Base-by-base conservation (phyloP, 2,329 filamentous ascomycete genomes). In the Cryoendolithus antarcticus region DNA sequence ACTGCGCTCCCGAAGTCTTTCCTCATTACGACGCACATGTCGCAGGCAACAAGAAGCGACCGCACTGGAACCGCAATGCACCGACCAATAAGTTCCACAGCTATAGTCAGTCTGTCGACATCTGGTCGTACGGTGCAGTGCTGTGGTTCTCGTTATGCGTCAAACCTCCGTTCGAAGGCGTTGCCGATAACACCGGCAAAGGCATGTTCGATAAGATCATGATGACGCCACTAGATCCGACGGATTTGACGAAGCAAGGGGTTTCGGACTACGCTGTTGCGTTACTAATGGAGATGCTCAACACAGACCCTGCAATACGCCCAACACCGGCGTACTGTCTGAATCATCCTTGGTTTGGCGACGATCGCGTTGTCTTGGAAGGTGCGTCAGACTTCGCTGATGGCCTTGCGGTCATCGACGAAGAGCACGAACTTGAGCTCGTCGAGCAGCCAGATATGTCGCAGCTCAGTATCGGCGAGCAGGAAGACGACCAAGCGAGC, bases 1-100 rank as follows among this genome's bases (percentile, higher is more conserved):
- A 96, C 62, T 96, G 91, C 58, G 91, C 91, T 0, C 91, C 91
- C 0, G 91, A 98, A 55, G 89, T 98, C 2, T 98, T 96, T 54
- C 86, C 82, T 36, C 82, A 93, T 51, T 79, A 82, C 50, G 67
- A 76, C 35, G 77, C 74, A n/a, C 72, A 78, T 43, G 68, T 77
- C 30, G 75, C 79, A 30, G 55, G 66, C 30, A 64, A 66, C 31
- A 61, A 35, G 3, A 39, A 44, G 9, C 56, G 55, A 29, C 53
- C 50, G n/a, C 47, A 53, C 32, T 27, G 24, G 24, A 27, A 27
- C 7, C 24, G 24, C 24, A 32, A 15, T 9, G 49, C 55, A 10
- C 57, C 12, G 49, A 62, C 34, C 62, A 32, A 15, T 11, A 65
- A 62, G 61, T 70, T 54, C 62, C 66, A 62, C 53, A 78, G 85